Evolutionary conservation across 495 filamentous ascomycete species (phyloP), one percentile per base, ranked within the genome.

Genomic region (Recurvomyces mirabilis): DNA sequence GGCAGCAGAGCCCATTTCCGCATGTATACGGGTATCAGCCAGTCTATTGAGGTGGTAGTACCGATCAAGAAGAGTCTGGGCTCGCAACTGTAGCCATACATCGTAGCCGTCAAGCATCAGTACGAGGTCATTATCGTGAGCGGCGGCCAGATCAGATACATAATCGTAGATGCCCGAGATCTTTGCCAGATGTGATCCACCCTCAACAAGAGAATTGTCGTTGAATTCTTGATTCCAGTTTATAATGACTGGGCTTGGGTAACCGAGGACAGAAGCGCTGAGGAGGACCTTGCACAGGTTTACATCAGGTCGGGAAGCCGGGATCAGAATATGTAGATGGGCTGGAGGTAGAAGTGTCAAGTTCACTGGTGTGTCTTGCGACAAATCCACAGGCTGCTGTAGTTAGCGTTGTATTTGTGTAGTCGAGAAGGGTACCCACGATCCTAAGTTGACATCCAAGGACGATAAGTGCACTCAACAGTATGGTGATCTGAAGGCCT

Each of bases 221-320:
- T 52, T 15, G 35, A 38, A 38, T 23, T 17, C 19, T 23, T 46
- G 19, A 4, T 45, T 23, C 56, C 60, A 41, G 37, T 62, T 35
- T 22, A 41, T 46, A 49, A 61, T 35, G 48, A 52, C 28, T 54
- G 76, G 72, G 13, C 73, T 65, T 4, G 78, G 77, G 40, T 78
- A 82, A 47, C 73, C 69, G 28, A 81, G 60, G 4, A 78, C 63
- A 59, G 74, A 73, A 4, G 75, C 68, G 1, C 75, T 78, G 5
- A 79, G 62, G 20, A 81, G 35, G 3, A 71, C 71, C 38, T 74
- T 74, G 60, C 78, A 81, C 18, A 79, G 62, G 17, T 70, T 61
- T 23, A 65, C 55, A 34, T 68, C 70, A 13, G 66, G 63, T 20
- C 62, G 60, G 23, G 59, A 60, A 9, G 71, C 68, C 15, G 75